These are phyloP conservation scores for Penicillium steckii DNA, from an alignment of 495 filamentous ascomycete species.

Conservation along the genomic window DNA sequence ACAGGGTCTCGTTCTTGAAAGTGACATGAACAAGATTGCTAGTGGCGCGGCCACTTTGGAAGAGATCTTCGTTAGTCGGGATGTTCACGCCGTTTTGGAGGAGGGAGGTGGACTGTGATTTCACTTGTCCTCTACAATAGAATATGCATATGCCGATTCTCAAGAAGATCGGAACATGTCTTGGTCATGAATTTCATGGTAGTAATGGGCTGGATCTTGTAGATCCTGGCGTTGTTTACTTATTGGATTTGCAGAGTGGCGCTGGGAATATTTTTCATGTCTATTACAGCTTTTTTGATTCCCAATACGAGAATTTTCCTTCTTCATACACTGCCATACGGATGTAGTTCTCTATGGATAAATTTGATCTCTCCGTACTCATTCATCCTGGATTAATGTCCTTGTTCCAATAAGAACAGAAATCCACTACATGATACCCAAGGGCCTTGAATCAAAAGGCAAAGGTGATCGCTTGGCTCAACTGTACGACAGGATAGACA, in stretches of 20 bases:
- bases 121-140: not conserved
- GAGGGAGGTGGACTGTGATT: constrained; percentile 32
- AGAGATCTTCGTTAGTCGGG: constrained; percentile 45
- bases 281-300: not conserved
- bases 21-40: constrained; percentile 37
- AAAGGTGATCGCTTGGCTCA: too few species aligned
- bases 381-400: too few species aligned
- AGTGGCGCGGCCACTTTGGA: constrained; percentile 32
- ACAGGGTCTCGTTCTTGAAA: constrained; percentile 74
- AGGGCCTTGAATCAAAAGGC: too few species aligned
- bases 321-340: too few species aligned
- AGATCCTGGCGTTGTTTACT: constrained; percentile 31
- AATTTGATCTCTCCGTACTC: too few species aligned
- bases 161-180: constrained; percentile 8
- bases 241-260: constrained; percentile 25
- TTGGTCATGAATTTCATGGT: constrained; percentile 23
- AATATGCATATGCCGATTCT: constrained; percentile 21
- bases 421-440: too few species aligned
- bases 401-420: too few species aligned
- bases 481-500: too few species aligned
- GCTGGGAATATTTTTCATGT: constrained; percentile 9
- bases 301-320: not conserved
- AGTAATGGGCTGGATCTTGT: constrained; percentile 17
- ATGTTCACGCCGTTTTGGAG: constrained; percentile 41
- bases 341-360: too few species aligned